Percentiles rank a stretch among this genome's conserved stretches.
Evolutionary conservation across 1,284 basidiomycete genomes (phyloP).

Genomic region (Ganoderma resinaceum): DNA sequence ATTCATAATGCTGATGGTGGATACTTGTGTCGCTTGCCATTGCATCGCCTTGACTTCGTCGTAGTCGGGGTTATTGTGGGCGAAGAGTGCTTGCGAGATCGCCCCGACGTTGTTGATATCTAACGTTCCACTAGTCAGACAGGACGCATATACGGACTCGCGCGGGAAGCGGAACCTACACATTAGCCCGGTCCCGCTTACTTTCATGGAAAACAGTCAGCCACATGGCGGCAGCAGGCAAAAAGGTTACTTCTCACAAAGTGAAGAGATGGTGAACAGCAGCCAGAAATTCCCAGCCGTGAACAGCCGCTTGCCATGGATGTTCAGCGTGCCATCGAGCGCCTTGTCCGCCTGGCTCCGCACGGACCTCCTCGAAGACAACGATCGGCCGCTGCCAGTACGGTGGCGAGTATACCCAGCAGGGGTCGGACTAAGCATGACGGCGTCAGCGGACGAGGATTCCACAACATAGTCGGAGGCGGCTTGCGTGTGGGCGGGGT

Average conservation of each 20-base stretch:
- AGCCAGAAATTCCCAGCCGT: constrained; percentile 75
- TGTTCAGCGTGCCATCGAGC: constrained; percentile 42
- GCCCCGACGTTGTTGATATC: constrained; percentile 97
- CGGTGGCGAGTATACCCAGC: constrained; percentile 31
- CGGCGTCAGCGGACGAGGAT: constrained; percentile 22
- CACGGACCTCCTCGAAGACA: constrained; percentile 24
- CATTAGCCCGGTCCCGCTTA: constrained; percentile 90
- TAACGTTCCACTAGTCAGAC: constrained; percentile 38
- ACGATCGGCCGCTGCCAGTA: constrained; percentile 31
- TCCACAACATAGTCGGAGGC: constrained; percentile 38
- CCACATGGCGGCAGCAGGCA: background rate
- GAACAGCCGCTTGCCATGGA: constrained; percentile 58
- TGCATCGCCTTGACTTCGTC: constrained; percentile 71
- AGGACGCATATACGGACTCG: background rate
- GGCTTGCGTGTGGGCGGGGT: constrained; percentile 18
- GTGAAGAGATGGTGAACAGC: constrained; percentile 71
- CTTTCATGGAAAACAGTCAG: constrained; percentile 43
- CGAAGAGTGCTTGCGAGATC: constrained; percentile 86
- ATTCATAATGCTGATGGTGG: constrained; percentile 85
- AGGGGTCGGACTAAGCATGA: constrained; percentile 39
- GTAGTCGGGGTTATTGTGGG: constrained; percentile 67
- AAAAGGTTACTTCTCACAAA: constrained; percentile 56
- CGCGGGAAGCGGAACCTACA: constrained; percentile 51
- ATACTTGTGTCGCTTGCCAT: constrained; percentile 89
- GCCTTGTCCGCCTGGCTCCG: constrained; percentile 16